phyloP scores from a whole-genome alignment of 352 stramenopile species.

The Pelagophyceae sp. region DNA sequence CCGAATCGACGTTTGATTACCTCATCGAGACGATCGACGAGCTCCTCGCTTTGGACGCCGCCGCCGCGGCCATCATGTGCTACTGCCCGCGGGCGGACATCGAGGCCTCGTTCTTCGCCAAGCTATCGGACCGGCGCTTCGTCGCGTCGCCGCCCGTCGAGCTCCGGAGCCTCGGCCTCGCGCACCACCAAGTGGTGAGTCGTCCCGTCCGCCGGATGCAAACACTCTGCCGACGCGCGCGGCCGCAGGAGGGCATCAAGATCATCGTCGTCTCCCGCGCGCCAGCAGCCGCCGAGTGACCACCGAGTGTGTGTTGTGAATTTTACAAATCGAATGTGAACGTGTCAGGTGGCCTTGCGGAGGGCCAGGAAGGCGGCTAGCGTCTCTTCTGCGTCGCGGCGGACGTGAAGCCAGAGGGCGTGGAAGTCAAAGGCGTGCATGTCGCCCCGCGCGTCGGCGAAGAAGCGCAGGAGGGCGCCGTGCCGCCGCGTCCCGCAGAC shows the following conservation, averaged over 20 bases:
- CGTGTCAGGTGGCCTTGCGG: no score
- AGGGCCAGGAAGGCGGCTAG: background rate
- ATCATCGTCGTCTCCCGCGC: no score
- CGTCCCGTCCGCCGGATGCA: no score
- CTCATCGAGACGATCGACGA: background rate
- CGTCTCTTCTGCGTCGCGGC: background rate
- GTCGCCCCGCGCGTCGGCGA: background rate
- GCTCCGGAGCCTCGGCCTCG: background rate
- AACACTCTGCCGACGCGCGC: no score
- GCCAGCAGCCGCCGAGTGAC: no score
- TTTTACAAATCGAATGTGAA: no score
- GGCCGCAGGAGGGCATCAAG: no score
- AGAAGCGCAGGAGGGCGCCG: background rate
- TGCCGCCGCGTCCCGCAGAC: background rate
- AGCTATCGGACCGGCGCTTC: background rate
- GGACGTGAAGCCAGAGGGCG: background rate
- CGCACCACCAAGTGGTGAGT: background rate
- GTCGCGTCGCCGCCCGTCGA: background rate
- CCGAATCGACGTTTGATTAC: background rate
- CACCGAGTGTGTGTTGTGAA: no score
- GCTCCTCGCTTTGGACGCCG: background rate
- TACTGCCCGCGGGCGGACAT: conserved; percentile 9
- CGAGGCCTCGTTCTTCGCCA: conserved; percentile 6
- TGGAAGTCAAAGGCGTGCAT: conserved; percentile 4
- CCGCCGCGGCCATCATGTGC: background rate